Conservation (phyloP, 768 basidiomycete genomes). For the Leccinum disarticulatum region DNA sequence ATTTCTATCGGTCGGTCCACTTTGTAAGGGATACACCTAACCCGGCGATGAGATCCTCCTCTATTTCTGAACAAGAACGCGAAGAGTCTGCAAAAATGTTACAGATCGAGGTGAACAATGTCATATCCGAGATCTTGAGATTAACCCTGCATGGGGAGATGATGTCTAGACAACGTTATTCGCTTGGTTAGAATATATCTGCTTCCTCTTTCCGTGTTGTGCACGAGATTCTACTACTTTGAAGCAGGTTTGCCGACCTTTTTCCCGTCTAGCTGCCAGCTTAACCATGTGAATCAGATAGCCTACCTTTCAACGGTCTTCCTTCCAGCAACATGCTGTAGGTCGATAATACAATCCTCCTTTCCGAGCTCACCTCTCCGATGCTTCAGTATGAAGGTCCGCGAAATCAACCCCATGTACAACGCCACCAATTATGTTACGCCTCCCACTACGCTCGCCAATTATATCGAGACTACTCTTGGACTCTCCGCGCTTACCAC, state of each 20-base stretch:
- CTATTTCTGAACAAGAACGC: slow-evolving; percentile 18
- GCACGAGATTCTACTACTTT: slow-evolving; percentile 6
- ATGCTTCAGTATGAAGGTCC: slow-evolving; percentile 29
- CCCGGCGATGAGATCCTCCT: slow-evolving; percentile 41
- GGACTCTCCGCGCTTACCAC: slow-evolving; percentile 48
- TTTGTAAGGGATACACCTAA: slow-evolving; percentile 52
- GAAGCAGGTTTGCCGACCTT: slow-evolving; percentile 21
- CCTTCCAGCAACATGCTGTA: slow-evolving; percentile 49
- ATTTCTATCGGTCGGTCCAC: slow-evolving; percentile 50
- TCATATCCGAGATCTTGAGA: slow-evolving; percentile 48
- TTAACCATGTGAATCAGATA: slow-evolving; percentile 36
- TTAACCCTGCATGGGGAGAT: slow-evolving; percentile 34
- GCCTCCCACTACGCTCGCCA: slow-evolving; percentile 25
- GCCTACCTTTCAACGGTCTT: slow-evolving; percentile 58
- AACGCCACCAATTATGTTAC: not conserved
- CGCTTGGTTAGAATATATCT: slow-evolving; percentile 19
- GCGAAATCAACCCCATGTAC: slow-evolving; percentile 25
- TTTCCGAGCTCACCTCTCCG: slow-evolving; percentile 16
- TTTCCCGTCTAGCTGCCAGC: not conserved
- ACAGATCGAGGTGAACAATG: slow-evolving; percentile 42
- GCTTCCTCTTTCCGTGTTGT: not conserved
- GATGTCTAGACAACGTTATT: slow-evolving; percentile 27
- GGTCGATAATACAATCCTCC: not conserved
- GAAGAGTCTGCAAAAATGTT: slow-evolving; percentile 28
- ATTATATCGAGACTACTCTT: slow-evolving; percentile 41